These are phyloP conservation scores for Cercis canadensis DNA, from an alignment of 306 rosid genomes.

Conservation along the genomic window DNA sequence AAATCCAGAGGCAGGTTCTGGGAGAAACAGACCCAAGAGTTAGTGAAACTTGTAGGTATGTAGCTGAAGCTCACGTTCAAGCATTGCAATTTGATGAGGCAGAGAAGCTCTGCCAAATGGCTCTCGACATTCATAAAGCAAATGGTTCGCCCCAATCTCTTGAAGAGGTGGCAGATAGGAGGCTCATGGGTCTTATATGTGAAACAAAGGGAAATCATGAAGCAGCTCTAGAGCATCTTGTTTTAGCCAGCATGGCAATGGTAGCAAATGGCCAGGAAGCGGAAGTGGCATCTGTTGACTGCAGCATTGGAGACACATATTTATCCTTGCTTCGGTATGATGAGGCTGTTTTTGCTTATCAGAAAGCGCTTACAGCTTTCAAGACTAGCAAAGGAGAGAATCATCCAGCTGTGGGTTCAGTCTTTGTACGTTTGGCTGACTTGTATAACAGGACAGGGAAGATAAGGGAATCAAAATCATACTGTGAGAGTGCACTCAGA, in stretches of 20 bases:
- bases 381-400: constrained; percentile 87
- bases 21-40: constrained; percentile 86
- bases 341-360: constrained; percentile 81
- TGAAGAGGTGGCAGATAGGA: constrained; percentile 93
- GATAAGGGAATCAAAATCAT: constrained; percentile 73
- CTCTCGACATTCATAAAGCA: constrained; percentile 80
- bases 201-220: constrained; percentile 91
- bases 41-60: constrained; percentile 88
- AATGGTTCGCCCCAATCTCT: constrained; percentile 71
- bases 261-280: constrained; percentile 81
- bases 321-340: constrained; percentile 81
- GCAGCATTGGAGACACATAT: constrained; percentile 91
- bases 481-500: constrained; percentile 82
- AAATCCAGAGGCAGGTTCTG: constrained; percentile 73
- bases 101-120: constrained; percentile 79
- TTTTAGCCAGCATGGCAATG: constrained; percentile 91
- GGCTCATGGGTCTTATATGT: constrained; percentile 95
- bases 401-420: constrained; percentile 85
- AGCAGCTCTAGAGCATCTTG: constrained; percentile 90
- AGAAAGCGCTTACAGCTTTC: constrained; percentile 82
- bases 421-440: constrained; percentile 82
- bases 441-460: constrained; percentile 82
- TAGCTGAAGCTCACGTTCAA: constrained; percentile 95
- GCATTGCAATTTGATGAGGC: constrained; percentile 87
- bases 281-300: constrained; percentile 89